A percentile compares a stretch with the other conserved stretches of the same genome.
Evolutionary conservation across 2,329 filamentous ascomycete genomes (phyloP).

Genomic region (Aspergillus puulaauensis): DNA sequence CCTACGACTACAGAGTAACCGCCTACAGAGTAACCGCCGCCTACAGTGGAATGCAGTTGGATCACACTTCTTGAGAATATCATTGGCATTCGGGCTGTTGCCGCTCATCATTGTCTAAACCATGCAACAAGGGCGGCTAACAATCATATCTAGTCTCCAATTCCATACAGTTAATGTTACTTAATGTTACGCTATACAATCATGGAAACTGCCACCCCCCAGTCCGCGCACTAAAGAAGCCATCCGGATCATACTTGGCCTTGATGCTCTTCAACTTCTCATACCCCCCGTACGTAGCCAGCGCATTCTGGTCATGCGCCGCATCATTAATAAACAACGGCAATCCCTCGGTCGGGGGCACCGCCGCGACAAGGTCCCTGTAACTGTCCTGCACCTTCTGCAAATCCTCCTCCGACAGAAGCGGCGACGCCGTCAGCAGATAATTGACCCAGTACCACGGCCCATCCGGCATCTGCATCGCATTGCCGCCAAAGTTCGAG

Average conservation of each 20-base stretch:
- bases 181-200: neutral
- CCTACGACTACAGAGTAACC: neutral
- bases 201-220: constrained; percentile 7
- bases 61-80: neutral
- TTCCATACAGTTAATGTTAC: too few species aligned
- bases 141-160: too few species aligned
- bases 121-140: too few species aligned
- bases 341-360: constrained; percentile 1
- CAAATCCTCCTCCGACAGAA: neutral
- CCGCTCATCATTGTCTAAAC: too few species aligned
- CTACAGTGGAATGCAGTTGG: neutral
- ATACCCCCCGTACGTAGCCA: constrained; percentile 8
- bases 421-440: constrained; percentile 5
- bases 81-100: neutral
- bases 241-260: constrained; percentile 6
- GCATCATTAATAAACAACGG: constrained; percentile 11
- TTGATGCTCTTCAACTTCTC: constrained; percentile 7
- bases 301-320: constrained; percentile 2
- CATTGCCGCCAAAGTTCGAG: constrained; percentile 3
- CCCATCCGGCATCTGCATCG: constrained; percentile 11
- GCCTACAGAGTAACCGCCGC: neutral
- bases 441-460: constrained; percentile 11
- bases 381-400: neutral
- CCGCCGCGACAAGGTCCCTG: neutral
- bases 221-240: constrained; percentile 1